Evolutionary conservation across 2,329 filamentous ascomycete species (phyloP).

Genomic region (Kalmusia sp.): DNA sequence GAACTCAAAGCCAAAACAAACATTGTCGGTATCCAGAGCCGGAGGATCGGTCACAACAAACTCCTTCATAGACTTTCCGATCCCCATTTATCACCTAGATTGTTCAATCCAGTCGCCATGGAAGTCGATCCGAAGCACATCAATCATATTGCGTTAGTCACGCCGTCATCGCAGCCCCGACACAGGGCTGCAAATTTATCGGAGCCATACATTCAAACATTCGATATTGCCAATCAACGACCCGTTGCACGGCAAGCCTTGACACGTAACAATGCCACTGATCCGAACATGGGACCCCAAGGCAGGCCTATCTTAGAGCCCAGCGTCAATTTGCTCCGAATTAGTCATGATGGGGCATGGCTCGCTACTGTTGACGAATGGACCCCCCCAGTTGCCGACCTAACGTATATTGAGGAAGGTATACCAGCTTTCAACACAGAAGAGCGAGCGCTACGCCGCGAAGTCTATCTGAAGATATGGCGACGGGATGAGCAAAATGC

Average conservation of each 20-base stretch:
- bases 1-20: constrained; percentile 86
- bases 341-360: constrained; percentile 85
- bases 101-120: constrained; percentile 43
- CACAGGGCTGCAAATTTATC: constrained; percentile 36
- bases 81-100: constrained; percentile 24
- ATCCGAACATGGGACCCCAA: constrained; percentile 76
- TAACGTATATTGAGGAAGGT: constrained; percentile 60
- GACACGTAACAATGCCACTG: constrained; percentile 85
- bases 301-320: constrained; percentile 78
- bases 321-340: constrained; percentile 74
- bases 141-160: constrained; percentile 55
- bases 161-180: constrained; percentile 59
- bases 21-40: constrained; percentile 78
- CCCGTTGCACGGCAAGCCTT: constrained; percentile 88
- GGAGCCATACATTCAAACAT: constrained; percentile 78
- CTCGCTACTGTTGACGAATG: constrained; percentile 92
- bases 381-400: constrained; percentile 75
- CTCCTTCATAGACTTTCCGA: constrained; percentile 29
- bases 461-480: constrained; percentile 94
- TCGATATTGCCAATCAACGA: constrained; percentile 80
- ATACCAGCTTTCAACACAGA: constrained; percentile 51
- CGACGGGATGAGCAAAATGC: constrained; percentile 63
- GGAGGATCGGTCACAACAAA: constrained; percentile 37
- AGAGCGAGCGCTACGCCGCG: constrained; percentile 61
- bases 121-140: constrained; percentile 49